Evolutionary conservation across 108 stramenopile genomes (phyloP), one percentile per base, ranked within the genome.

Genomic region (Epipyxis sp.): DNA sequence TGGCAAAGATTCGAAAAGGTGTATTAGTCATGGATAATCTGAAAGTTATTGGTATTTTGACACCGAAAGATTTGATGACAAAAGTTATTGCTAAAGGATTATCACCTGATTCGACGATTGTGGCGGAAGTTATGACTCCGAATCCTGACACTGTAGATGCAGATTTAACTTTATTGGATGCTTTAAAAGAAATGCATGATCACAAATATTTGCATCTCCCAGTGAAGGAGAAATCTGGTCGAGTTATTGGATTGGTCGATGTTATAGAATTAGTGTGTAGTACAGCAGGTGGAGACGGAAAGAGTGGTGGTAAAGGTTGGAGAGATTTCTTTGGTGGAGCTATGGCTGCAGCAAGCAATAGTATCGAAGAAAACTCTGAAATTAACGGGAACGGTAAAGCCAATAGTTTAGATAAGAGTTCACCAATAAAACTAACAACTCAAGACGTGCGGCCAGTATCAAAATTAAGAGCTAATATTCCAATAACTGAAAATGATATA

Each of bases 41-140:
- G n/a, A 71, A 81, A 57, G 77, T 95, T 76, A 89, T 91, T 59
- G 94, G 94, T 25, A 94, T 95, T 59, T 91, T 94, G 72, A 93
- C 93, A 0, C 94, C 94, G 78, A 95, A 93, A 85, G 94, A 95
- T 77, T 89, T 95, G 90, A 92, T 95, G 88, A 91, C 81, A 3
- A 81, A 92, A 30, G 94, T 90, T 3, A 85, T 95, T 57, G 90
- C 93, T 0, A 92, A 92, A 80, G 91, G 90, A 45, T 72, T 92
- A 30, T 81, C 83, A 13, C 59, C 93, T 54, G 91, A 92, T 65
- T 46, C 65, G 41, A 95, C 93, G 6, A 30, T 86, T 16, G 91
- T 93, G 6, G 80, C 83, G 0, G 77, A 81, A 58, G 91, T 94
- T 42, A 95, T 96, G 95, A 96, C 95, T 10, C 88, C 92, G 0